Conservation (phyloP, 108 stramenopile genomes). For the Cyclotella kingstonii region DNA sequence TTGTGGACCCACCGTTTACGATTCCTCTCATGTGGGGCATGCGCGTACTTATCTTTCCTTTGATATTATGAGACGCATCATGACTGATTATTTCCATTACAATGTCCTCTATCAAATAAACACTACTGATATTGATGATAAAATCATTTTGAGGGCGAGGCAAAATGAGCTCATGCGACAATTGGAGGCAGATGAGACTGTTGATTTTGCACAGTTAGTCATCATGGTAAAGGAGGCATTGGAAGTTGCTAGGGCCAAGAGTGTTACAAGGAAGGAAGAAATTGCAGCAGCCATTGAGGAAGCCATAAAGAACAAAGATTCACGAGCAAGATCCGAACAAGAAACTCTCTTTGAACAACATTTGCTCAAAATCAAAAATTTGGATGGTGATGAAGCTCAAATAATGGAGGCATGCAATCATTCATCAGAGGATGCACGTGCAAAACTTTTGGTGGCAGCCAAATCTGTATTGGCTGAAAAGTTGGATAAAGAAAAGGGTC, state of each 20-base stretch:
- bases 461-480: constrained; percentile 65
- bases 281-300: constrained; percentile 49
- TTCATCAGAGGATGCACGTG: constrained; percentile 28
- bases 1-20: constrained; percentile 99
- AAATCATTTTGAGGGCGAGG: constrained; percentile 90
- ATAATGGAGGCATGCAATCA: constrained; percentile 27
- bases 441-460: constrained; percentile 50
- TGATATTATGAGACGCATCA: constrained; percentile 96
- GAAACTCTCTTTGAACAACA: constrained; percentile 54
- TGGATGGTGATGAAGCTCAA: constrained; percentile 43
- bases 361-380: constrained; percentile 47
- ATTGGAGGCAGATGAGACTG: constrained; percentile 36
- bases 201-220: constrained; percentile 36
- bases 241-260: constrained; percentile 47
- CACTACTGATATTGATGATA: constrained; percentile 99
- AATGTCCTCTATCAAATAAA: constrained; percentile 87
- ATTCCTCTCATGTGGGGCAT: constrained; percentile 94
- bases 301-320: constrained; percentile 49
- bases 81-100: constrained; percentile 94
- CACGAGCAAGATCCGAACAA: constrained; percentile 51
- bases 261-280: constrained; percentile 46
- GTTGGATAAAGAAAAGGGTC: constrained; percentile 66
- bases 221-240: constrained; percentile 49
- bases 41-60: constrained; percentile 97
- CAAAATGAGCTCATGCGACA: constrained; percentile 62